Conservation (phyloP, 768 basidiomycete species). For the Gymnopilus junonius region DNA sequence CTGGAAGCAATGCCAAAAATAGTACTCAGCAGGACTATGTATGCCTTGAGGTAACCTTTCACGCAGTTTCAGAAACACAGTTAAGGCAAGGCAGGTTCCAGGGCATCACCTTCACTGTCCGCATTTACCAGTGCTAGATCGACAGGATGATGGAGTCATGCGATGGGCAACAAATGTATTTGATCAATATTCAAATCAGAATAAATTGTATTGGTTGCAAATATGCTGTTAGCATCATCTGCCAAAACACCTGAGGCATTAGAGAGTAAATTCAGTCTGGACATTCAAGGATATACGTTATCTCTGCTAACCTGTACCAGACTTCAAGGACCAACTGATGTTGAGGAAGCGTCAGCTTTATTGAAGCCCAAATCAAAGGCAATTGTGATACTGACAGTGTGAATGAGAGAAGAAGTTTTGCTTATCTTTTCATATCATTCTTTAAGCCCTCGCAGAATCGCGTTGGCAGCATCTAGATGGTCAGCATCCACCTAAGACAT, state of each 20-base stretch:
- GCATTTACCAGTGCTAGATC: conserved; percentile 53
- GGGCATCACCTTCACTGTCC: conserved; percentile 44
- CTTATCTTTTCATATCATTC: conserved; percentile 37
- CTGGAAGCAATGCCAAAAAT: conserved; percentile 55
- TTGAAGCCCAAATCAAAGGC: neutral
- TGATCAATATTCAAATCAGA: conserved; percentile 50
- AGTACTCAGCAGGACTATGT: conserved; percentile 57
- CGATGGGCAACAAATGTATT: conserved; percentile 47
- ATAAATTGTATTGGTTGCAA: conserved; percentile 43
- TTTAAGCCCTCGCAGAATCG: conserved; percentile 43
- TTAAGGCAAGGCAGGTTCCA: neutral
- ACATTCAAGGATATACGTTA: neutral
- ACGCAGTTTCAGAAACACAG: neutral
- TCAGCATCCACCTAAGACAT: conserved; percentile 41
- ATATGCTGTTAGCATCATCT: conserved; percentile 48
- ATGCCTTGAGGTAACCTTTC: conserved; percentile 51
- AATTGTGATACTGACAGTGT: conserved; percentile 40
- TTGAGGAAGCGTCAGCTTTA: neutral
- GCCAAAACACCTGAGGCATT: conserved; percentile 38
- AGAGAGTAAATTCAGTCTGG: neutral
- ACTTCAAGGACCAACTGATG: conserved; percentile 22
- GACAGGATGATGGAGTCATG: conserved; percentile 52
- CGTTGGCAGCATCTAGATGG: conserved; percentile 39
- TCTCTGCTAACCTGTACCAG: conserved; percentile 33
- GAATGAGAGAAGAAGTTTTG: conserved; percentile 39